phyloP scores from a whole-genome alignment of 2,329 filamentous ascomycete genomes.

The Epichloe hybrida region DNA sequence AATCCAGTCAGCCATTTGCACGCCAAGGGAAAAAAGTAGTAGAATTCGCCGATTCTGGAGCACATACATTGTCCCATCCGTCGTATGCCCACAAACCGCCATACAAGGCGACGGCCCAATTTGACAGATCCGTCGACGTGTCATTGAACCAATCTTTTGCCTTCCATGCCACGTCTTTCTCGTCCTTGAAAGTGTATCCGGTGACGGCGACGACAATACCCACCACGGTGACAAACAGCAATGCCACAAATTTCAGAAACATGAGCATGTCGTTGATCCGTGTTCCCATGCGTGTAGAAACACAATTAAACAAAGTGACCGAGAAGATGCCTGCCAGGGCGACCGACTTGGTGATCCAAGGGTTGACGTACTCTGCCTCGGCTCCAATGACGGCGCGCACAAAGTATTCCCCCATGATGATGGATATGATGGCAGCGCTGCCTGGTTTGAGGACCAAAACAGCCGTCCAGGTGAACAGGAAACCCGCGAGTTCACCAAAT shows the following conservation, averaged over 20 bases:
- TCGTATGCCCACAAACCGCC: conserved; percentile 96
- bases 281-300: conserved; percentile 81
- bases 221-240: conserved; percentile 74
- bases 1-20: neutral
- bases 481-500: conserved; percentile 84
- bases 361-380: conserved; percentile 66
- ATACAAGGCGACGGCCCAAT: conserved; percentile 89
- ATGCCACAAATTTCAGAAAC: conserved; percentile 89
- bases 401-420: conserved; percentile 95
- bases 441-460: conserved; percentile 91
- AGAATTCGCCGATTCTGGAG: neutral
- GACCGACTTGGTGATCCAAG: conserved; percentile 84
- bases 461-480: conserved; percentile 92
- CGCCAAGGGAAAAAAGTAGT: neutral
- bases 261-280: conserved; percentile 85
- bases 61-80: conserved; percentile 89
- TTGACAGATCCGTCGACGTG: conserved; percentile 65
- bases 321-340: conserved; percentile 61
- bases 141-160: conserved; percentile 75
- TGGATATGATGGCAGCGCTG: conserved; percentile 83
- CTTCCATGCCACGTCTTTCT: conserved; percentile 77
- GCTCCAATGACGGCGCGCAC: conserved; percentile 75
- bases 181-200: conserved; percentile 63
- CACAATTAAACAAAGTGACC: conserved; percentile 77
- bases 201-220: conserved; percentile 84